These are phyloP conservation scores for Cercospora zeina DNA, from an alignment of 2,329 filamentous ascomycete species.

Conservation along the genomic window DNA sequence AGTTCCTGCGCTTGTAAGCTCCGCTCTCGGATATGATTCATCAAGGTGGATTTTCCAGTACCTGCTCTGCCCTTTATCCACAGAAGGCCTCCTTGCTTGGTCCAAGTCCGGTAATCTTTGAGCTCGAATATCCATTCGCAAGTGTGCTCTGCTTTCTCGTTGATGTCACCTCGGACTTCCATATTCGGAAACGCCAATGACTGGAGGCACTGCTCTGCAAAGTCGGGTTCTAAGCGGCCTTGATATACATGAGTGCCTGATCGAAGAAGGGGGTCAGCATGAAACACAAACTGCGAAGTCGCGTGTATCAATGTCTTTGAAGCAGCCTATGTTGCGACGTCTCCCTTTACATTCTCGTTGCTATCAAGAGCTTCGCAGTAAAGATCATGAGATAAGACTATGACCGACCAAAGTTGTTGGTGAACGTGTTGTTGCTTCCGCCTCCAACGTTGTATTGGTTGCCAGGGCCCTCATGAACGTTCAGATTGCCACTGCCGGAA, in stretches of 20 bases:
- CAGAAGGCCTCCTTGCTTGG: neutral
- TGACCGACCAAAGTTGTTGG: neutral
- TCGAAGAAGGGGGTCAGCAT: neutral
- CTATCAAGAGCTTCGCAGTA: neutral
- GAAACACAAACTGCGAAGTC: neutral
- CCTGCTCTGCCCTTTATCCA: neutral
- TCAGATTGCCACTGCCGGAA: neutral
- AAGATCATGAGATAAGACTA: neutral
- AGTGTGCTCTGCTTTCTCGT: neutral
- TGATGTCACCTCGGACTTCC: neutral
- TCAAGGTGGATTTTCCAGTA: neutral
- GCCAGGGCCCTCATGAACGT: neutral
- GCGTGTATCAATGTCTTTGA: neutral
- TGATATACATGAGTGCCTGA: neutral
- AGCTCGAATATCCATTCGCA: neutral
- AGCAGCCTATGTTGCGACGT: neutral
- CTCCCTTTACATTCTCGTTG: neutral
- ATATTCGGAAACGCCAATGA: neutral
- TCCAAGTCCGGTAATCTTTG: neutral
- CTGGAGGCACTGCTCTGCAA: neutral
- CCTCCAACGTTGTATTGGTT: neutral
- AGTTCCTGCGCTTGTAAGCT: neutral
- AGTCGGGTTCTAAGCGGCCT: accelerated
- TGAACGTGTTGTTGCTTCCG: neutral
- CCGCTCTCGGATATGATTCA: neutral